Percentiles rank a stretch among this genome's conserved stretches.
These are phyloP conservation scores for Aspergillus latus DNA, from an alignment of 2,329 filamentous ascomycete species.

Conservation along the genomic window DNA sequence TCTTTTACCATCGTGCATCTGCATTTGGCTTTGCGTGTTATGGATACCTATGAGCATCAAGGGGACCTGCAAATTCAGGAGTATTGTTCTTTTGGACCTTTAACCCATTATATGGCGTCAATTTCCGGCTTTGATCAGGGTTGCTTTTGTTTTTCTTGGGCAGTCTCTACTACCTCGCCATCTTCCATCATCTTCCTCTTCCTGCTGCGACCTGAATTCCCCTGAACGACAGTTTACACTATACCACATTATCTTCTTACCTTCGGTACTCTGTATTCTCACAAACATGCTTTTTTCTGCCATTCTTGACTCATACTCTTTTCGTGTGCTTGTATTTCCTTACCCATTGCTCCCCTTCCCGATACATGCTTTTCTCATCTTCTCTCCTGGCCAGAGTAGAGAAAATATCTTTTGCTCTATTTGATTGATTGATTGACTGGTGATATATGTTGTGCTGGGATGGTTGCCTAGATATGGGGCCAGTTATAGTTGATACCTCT, in stretches of 20 bases:
- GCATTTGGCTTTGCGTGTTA: slow-evolving; percentile 26
- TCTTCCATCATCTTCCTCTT: background rate
- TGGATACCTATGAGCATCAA: slow-evolving; percentile 30
- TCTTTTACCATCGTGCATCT: slow-evolving; percentile 22
- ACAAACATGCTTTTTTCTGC: slow-evolving; percentile 5
- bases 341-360: background rate
- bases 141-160: slow-evolving; percentile 17
- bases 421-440: slow-evolving; percentile 3
- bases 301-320: slow-evolving; percentile 11
- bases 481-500: slow-evolving; percentile 4
- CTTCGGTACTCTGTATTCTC: slow-evolving; percentile 10
- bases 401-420: slow-evolving; percentile 2
- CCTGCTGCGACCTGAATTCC: background rate
- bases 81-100: slow-evolving; percentile 24
- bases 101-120: slow-evolving; percentile 30
- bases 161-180: slow-evolving; percentile 11
- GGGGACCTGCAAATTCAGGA: slow-evolving; percentile 22
- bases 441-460: background rate
- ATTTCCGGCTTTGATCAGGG: slow-evolving; percentile 20
- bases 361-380: background rate
- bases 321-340: background rate
- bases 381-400: slow-evolving; percentile 1
- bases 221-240: background rate
- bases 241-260: slow-evolving; percentile 2
- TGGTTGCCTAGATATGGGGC: slow-evolving; percentile 3